These are phyloP conservation scores for Fagopyrum homotropicum DNA, from an alignment of 148 eudicot genomes.

Conservation along the genomic window DNA sequence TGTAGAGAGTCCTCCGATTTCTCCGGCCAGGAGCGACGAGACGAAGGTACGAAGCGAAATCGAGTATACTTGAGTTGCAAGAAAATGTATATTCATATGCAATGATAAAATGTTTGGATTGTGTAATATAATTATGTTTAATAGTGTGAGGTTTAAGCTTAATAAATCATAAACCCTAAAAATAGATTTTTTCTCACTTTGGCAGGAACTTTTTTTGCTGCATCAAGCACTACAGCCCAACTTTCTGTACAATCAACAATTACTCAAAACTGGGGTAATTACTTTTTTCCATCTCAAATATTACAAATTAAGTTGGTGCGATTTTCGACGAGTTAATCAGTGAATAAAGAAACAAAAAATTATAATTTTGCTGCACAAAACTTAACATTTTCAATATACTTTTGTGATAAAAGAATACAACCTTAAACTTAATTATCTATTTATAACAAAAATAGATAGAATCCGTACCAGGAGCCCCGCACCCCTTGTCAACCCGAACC, in stretches of 20 bases:
- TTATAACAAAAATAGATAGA: no score
- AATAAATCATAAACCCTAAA: neutral
- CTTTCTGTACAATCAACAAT: slow-evolving; percentile 57
- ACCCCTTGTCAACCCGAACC: no score
- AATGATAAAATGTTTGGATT: neutral
- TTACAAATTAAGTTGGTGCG: no score
- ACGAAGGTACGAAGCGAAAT: slow-evolving; percentile 38
- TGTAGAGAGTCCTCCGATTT: slow-evolving; percentile 53
- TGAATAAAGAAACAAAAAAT: no score
- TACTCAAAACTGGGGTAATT: slow-evolving; percentile 68
- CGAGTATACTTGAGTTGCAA: slow-evolving; percentile 1
- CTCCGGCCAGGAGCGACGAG: slow-evolving; percentile 68
- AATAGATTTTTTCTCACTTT: slow-evolving; percentile 12
- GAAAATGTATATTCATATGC: neutral
- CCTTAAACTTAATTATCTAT: no score
- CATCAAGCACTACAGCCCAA: slow-evolving; percentile 78
- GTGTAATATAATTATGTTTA: neutral
- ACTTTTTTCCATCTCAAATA: neutral
- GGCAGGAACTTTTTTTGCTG: slow-evolving; percentile 67
- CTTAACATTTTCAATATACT: no score
- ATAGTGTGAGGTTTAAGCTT: neutral
- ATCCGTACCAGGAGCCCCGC: no score
- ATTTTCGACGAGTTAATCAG: no score
- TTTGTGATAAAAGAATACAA: no score
- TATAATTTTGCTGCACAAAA: no score